phyloP scores from a whole-genome alignment of 352 stramenopile genomes.

The Phytopythium boreale region DNA sequence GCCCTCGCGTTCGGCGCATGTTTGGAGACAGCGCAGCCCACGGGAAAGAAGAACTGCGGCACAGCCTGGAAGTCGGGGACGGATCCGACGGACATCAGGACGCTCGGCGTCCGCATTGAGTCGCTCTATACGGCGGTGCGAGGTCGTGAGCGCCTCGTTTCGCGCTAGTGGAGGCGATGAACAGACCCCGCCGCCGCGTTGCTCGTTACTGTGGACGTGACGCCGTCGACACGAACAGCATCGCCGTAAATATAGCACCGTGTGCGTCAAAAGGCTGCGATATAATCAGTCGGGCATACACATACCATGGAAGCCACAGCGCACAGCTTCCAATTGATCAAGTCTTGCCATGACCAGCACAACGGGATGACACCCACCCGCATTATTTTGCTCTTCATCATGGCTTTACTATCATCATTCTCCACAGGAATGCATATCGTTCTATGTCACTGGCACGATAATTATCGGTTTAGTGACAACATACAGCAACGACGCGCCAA shows the following conservation, averaged over 20 bases:
- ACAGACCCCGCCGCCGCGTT: no score
- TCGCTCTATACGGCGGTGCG: not conserved
- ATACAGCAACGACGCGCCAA: no score
- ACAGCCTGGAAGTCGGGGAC: not conserved
- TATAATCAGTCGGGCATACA: not conserved
- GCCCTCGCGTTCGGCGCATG: not conserved
- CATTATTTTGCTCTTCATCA: not conserved
- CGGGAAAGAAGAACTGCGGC: not conserved
- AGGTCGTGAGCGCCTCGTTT: not conserved
- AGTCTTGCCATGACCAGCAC: not conserved
- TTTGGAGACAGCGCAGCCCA: not conserved
- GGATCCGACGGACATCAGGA: not conserved
- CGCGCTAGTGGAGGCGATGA: no score
- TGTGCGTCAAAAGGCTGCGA: not conserved
- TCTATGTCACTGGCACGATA: not conserved
- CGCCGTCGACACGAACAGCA: not conserved
- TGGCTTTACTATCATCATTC: not conserved
- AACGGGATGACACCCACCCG: no score
- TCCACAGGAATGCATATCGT: not conserved
- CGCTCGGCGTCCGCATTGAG: not conserved
- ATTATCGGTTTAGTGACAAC: not conserved
- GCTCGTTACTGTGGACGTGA: not conserved
- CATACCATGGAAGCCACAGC: not conserved
- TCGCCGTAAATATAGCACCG: not conserved
- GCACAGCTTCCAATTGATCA: not conserved